A percentile compares a stretch with the other conserved stretches of the same genome.
Conservation (phyloP, 805 yeast genomes). For the Myxozyma kluyveri region DNA sequence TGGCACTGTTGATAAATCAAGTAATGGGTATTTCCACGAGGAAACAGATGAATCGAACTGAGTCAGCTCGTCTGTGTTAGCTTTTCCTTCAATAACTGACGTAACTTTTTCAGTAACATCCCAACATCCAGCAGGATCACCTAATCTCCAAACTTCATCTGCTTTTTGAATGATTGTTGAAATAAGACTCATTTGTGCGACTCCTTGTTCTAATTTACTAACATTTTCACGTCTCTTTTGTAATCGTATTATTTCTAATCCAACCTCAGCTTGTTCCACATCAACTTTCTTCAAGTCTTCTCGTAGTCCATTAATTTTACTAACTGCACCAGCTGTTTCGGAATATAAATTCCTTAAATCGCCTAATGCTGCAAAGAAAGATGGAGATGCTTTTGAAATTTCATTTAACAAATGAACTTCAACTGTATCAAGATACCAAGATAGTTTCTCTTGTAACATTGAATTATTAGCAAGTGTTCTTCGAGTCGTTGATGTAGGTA, state of each 20-base stretch:
- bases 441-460: slow-evolving; percentile 69
- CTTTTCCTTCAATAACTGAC: slow-evolving; percentile 54
- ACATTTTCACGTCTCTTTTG: slow-evolving; percentile 57
- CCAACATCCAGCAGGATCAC: slow-evolving; percentile 53
- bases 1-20: slow-evolving; percentile 47
- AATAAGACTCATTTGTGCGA: slow-evolving; percentile 53
- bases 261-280: slow-evolving; percentile 49
- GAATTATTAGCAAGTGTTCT: slow-evolving; percentile 52
- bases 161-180: slow-evolving; percentile 50
- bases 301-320: slow-evolving; percentile 48
- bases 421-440: slow-evolving; percentile 78
- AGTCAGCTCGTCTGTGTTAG: slow-evolving; percentile 4
- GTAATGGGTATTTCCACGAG: slow-evolving; percentile 39
- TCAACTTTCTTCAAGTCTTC: slow-evolving; percentile 49
- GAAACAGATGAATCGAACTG: slow-evolving; percentile 25
- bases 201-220: slow-evolving; percentile 58
- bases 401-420: slow-evolving; percentile 78
- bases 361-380: slow-evolving; percentile 80
- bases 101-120: slow-evolving; percentile 58
- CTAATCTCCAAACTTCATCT: slow-evolving; percentile 44
- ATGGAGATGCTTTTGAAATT: slow-evolving; percentile 77
- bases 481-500: slow-evolving; percentile 9
- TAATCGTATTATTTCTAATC: slow-evolving; percentile 50
- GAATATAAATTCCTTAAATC: slow-evolving; percentile 65
- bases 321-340: slow-evolving; percentile 53